Conservation (phyloP, 495 filamentous ascomycete genomes). For the Xylaria intraflava region DNA sequence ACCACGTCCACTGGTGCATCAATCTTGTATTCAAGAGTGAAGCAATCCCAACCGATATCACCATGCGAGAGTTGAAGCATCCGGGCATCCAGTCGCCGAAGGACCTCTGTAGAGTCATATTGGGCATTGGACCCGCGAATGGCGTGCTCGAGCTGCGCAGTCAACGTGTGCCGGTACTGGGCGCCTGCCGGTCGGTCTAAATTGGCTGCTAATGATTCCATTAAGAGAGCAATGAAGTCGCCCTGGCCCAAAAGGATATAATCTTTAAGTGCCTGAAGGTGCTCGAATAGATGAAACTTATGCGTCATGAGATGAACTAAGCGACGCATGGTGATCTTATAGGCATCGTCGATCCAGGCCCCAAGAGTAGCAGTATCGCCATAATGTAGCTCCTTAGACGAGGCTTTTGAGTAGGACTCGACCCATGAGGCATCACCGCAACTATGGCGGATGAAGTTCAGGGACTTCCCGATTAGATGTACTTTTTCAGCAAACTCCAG, state of each 20-base stretch:
- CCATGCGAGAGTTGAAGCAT: constrained; percentile 94
- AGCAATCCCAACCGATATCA: constrained; percentile 99
- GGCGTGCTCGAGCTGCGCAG: constrained; percentile 94
- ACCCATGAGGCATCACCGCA: constrained; percentile 95
- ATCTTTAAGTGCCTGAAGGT: constrained; percentile 85
- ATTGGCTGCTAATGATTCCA: constrained; percentile 90
- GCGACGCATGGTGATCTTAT: constrained; percentile 94
- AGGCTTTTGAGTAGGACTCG: constrained; percentile 87
- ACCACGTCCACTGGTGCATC: constrained; percentile 97
- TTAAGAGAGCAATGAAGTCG: constrained; percentile 94
- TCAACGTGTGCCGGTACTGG: constrained; percentile 91
- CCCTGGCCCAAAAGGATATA: constrained; percentile 93
- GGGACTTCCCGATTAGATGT: constrained; percentile 92
- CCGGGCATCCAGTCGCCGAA: constrained; percentile 86
- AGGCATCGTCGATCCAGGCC: constrained; percentile 90
- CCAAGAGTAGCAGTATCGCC: constrained; percentile 90
- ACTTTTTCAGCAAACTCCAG: constrained; percentile 90
- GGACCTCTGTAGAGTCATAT: constrained; percentile 87
- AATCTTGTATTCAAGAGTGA: constrained; percentile 97
- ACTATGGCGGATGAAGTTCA: constrained; percentile 96
- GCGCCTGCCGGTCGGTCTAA: constrained; percentile 92
- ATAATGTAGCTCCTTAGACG: constrained; percentile 87
- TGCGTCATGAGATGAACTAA: constrained; percentile 89
- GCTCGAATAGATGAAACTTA: constrained; percentile 90
- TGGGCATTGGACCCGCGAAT: constrained; percentile 96